Base-by-base conservation (phyloP, 345 rosid genomes). In the Abelmoschus esculentus region DNA sequence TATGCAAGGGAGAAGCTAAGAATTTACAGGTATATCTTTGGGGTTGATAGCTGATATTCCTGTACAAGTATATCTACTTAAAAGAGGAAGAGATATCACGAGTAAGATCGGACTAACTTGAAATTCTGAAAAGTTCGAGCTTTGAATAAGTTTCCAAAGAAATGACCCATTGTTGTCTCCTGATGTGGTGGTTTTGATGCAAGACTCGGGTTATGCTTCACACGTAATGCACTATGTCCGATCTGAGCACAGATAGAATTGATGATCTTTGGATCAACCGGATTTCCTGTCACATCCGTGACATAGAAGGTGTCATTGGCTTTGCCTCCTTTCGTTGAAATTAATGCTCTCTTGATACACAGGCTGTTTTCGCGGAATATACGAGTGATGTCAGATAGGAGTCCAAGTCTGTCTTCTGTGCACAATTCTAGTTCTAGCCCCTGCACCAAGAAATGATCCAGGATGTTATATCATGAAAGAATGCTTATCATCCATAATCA, bases 361-460 rank as follows among this genome's bases (percentile, higher is more conserved):
- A 86, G 62, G 32, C 92, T 74, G 55, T 86, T 86, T 71, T 88
- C 90, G 0, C 92, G 83, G 64, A 88, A 78, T 63, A 86, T 73
- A 67, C 90, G 77, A 17, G 90, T 88, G 57, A 83, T 78, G 49
- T 86, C 84, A 0, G 88, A 84, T 11, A 85, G 86, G 59, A 87
- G 90, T 50, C 92, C 90, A 55, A 67, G 65, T 2, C 87, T 72
- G 71, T 86, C 88, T 28, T 74, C 81, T 2, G 84, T 81, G 83
- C 78, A 80, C 57, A 88, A 26, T 73, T 86, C 90, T 42, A 88
- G 78, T 74, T 78, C 82, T 69, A 86, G 70, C 49, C 92, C 92
- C 88, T 86, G 79, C 72, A 70, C 28, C 19, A 56, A 3, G 47
- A 44, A 12, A 29, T 44, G 58, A 67, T 29, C 13, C 28, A 59